A percentile compares a stretch with the other conserved stretches of the same genome.
Evolutionary conservation across 2,329 filamentous ascomycete species (phyloP).

Genomic region (Phyllosticta capitalensis): DNA sequence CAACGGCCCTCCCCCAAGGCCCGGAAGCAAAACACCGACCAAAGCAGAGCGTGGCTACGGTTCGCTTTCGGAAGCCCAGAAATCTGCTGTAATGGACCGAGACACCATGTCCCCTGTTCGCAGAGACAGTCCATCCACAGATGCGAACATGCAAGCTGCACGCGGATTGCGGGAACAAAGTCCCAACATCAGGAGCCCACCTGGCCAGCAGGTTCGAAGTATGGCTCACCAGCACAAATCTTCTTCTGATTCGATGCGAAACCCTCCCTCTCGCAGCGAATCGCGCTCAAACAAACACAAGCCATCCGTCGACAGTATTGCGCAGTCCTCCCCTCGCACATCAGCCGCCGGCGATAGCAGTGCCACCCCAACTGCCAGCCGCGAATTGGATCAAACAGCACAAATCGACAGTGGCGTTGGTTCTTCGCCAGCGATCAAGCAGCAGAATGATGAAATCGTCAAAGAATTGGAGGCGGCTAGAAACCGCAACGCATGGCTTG

Average conservation of each 20-base stretch:
- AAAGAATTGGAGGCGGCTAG: constrained; percentile 81
- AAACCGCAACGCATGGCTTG: constrained; percentile 92
- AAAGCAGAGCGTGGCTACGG: constrained; percentile 38
- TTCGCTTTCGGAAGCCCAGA: constrained; percentile 31
- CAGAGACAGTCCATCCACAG: constrained; percentile 23
- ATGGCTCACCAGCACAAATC: neutral
- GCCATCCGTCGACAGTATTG: constrained; percentile 21
- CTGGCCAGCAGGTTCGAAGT: neutral
- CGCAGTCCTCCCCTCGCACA: constrained; percentile 2
- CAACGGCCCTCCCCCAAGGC: neutral
- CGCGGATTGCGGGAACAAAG: constrained; percentile 9
- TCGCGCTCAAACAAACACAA: constrained; percentile 17
- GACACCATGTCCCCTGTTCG: constrained; percentile 39
- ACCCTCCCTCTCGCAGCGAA: neutral
- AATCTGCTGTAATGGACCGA: constrained; percentile 36
- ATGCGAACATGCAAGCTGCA: constrained; percentile 3
- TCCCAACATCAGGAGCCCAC: neutral
- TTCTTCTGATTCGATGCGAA: neutral
- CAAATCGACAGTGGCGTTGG: constrained; percentile 51
- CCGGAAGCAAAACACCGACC: constrained; percentile 42
- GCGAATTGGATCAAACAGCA: constrained; percentile 24
- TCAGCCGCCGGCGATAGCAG: constrained; percentile 15
- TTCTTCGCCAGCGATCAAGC: constrained; percentile 52
- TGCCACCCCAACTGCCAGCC: constrained; percentile 21
- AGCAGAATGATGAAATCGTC: constrained; percentile 61